phyloP scores from a whole-genome alignment of 176 grass and related monocot species.

The Carex pumila region DNA sequence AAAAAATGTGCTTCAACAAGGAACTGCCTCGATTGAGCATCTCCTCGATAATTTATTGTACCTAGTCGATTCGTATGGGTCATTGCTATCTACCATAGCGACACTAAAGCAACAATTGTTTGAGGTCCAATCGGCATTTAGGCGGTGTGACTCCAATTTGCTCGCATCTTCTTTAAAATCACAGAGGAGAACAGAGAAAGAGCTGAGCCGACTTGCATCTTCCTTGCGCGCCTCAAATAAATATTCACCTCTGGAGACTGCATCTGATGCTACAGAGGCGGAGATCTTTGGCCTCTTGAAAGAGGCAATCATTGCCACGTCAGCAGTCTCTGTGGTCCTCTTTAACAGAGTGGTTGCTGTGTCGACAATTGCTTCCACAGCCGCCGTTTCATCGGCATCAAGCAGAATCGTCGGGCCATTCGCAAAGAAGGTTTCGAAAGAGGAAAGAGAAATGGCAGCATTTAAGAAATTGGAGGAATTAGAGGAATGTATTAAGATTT shows the following conservation, averaged over 20 bases:
- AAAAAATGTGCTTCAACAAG: conserved; percentile 5
- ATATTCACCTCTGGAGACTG: not conserved
- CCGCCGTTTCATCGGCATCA: not conserved
- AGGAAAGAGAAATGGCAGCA: conserved; percentile 16
- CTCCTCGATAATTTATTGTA: conserved; percentile 51
- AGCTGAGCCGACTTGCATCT: conserved; percentile 17
- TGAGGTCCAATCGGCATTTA: conserved; percentile 33
- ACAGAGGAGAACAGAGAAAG: conserved; percentile 45
- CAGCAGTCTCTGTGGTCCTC: conserved; percentile 22
- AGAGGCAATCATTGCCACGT: conserved; percentile 30
- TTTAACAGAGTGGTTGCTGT: conserved; percentile 32
- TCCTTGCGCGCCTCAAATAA: not conserved
- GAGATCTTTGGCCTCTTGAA: conserved; percentile 40
- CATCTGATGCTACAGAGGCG: conserved; percentile 9
- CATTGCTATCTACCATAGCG: conserved; percentile 30
- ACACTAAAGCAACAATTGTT: conserved; percentile 25
- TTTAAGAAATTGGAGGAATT: conserved; percentile 49
- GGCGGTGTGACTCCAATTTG: conserved; percentile 28
- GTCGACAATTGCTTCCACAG: conserved; percentile 22
- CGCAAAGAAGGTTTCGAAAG: conserved; percentile 18
- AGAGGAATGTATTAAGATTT: conserved; percentile 46
- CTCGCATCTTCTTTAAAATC: conserved; percentile 35
- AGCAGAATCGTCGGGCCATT: not conserved
- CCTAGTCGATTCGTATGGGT: conserved; percentile 58
- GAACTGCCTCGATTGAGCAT: not conserved